Conservation (phyloP, 371 early-diverging fungal species). For the Mortierella sp. region DNA sequence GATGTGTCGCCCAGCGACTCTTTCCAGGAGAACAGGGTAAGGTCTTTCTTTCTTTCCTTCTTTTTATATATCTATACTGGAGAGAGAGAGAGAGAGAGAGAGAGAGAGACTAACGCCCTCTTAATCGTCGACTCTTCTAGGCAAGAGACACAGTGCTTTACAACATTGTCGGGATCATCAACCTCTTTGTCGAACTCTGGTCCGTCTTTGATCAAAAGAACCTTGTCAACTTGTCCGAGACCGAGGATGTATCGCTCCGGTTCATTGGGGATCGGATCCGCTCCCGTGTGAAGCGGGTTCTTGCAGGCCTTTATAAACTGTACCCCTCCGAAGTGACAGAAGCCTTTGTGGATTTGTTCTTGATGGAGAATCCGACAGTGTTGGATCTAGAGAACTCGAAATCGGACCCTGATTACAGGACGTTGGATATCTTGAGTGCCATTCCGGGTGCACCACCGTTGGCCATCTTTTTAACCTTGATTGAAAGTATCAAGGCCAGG, state of each 20-base stretch:
- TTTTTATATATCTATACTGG: no score
- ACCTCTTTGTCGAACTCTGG: conserved; percentile 65
- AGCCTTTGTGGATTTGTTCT: conserved; percentile 70
- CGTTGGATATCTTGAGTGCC: conserved; percentile 59
- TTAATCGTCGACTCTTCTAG: conserved; percentile 12
- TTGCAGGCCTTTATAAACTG: conserved; percentile 67
- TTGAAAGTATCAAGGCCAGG: conserved; percentile 66
- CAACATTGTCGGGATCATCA: conserved; percentile 64
- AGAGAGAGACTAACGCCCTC: background rate
- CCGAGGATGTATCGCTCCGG: conserved; percentile 55
- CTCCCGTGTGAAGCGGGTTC: conserved; percentile 60
- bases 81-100: no score
- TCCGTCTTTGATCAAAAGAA: conserved; percentile 55
- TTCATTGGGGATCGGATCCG: conserved; percentile 64
- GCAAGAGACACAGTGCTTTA: conserved; percentile 62
- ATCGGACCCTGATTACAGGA: conserved; percentile 49
- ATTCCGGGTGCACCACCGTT: conserved; percentile 66
- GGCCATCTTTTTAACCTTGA: conserved; percentile 61
- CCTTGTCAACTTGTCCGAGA: conserved; percentile 44
- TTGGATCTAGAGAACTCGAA: conserved; percentile 40
- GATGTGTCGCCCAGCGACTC: conserved; percentile 49
- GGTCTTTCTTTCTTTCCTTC: background rate
- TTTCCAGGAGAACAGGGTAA: conserved; percentile 52
- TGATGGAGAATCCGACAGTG: conserved; percentile 64
- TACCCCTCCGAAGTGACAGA: conserved; percentile 71